phyloP scores from a whole-genome alignment of 139 green algal species.

The Ostreobium quekettii region DNA sequence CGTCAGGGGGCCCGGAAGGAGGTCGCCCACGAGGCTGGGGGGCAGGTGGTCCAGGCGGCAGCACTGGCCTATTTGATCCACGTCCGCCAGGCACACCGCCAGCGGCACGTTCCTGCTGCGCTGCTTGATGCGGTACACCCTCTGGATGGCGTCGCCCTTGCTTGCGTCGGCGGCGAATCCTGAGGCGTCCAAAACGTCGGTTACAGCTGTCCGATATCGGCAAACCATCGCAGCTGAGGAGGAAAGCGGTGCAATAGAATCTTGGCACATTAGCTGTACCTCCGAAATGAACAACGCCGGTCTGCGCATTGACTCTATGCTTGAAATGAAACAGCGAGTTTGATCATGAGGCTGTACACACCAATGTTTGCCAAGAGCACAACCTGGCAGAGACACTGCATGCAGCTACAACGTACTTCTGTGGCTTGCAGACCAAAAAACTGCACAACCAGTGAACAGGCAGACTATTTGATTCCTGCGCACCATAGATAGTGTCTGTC shows the following conservation, averaged over 20 bases:
- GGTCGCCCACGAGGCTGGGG: constrained; percentile 36
- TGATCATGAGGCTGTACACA: too few species aligned
- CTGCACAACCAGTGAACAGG: too few species aligned
- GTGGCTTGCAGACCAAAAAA: too few species aligned
- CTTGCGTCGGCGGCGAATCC: constrained; percentile 25
- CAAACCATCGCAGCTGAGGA: too few species aligned
- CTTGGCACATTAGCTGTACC: constrained; percentile 57
- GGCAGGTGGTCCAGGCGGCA: constrained; percentile 32
- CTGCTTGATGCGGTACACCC: constrained; percentile 52
- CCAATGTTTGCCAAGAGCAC: too few species aligned
- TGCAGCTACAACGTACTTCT: too few species aligned
- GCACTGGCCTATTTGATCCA: constrained; percentile 35
- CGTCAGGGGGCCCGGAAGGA: constrained; percentile 66
- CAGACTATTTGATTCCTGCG: too few species aligned
- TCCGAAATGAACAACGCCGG: constrained; percentile 42
- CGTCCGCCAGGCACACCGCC: constrained; percentile 53
- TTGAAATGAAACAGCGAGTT: too few species aligned
- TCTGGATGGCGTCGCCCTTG: constrained; percentile 26
- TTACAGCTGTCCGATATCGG: too few species aligned
- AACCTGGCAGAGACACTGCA: too few species aligned
- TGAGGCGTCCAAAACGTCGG: neutral
- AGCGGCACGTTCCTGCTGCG: constrained; percentile 32
- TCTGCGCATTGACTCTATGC: too few species aligned
- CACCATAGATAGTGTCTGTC: constrained; percentile 11
- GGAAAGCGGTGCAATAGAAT: constrained; percentile 23